Percentiles rank a stretch among this genome's conserved stretches.
Evolutionary conservation across 192 early-diverging fungal species (phyloP).

Genomic region (Rhizophagus clarus): DNA sequence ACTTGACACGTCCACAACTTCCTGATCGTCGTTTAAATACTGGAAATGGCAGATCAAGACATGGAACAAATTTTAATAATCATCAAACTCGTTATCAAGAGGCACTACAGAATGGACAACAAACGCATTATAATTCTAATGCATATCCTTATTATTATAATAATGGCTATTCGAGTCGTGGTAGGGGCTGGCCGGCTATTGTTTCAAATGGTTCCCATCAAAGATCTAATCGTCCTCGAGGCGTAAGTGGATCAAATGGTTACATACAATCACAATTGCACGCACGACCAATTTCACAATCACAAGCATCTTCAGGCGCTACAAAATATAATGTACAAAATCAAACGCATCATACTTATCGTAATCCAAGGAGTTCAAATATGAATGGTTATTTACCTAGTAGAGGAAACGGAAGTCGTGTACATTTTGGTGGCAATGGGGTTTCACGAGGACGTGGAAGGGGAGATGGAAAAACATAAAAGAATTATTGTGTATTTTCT

Average conservation of each 20-base stretch:
- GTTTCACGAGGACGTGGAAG: neutral
- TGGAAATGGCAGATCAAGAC: neutral
- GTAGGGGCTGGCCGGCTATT: neutral
- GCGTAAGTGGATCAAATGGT: neutral
- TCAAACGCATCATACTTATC: neutral
- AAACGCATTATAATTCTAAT: neutral
- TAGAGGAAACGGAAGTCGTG: neutral
- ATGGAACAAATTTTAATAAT: neutral
- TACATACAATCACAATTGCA: neutral
- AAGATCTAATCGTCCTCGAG: neutral
- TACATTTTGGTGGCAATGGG: neutral
- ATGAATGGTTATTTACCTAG: neutral
- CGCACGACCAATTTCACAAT: neutral
- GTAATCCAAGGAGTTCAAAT: neutral
- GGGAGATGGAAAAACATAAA: conserved; percentile 4
- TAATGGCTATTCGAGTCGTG: neutral
- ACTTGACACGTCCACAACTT: conserved; percentile 67
- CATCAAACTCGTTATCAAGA: neutral
- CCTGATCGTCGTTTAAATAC: neutral
- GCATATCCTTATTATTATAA: neutral
- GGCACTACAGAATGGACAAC: neutral
- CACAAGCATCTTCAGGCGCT: neutral
- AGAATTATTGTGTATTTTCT: neutral
- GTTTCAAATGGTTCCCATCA: neutral
- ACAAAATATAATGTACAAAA: neutral